phyloP scores from a whole-genome alignment of 2,329 filamentous ascomycete species.

The Colletotrichum spaethianum region DNA sequence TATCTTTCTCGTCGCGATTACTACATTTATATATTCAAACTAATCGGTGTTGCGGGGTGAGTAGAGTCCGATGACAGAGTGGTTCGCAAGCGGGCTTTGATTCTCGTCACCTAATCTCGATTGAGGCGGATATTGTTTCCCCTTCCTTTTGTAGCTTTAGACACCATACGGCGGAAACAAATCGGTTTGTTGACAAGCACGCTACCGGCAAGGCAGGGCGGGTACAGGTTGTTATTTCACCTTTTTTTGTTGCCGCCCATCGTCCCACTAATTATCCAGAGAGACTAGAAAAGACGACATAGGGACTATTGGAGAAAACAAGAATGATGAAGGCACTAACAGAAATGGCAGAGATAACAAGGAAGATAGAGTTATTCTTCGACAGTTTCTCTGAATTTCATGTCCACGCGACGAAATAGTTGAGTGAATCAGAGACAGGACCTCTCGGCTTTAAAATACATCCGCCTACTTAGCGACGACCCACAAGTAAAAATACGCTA shows the following conservation, averaged over 20 bases:
- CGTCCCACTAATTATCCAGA: no score
- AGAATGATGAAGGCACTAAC: no score
- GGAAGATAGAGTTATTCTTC: no score
- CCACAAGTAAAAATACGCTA: not conserved
- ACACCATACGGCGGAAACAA: not conserved
- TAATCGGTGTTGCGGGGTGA: not conserved
- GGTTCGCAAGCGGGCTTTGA: not conserved
- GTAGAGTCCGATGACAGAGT: not conserved
- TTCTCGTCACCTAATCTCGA: not conserved
- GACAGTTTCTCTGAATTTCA: not conserved
- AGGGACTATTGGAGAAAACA: not conserved
- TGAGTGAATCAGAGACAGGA: not conserved
- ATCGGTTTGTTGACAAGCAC: not conserved
- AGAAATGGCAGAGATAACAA: no score
- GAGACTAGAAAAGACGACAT: no score
- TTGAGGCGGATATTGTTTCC: not conserved
- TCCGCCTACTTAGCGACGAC: not conserved
- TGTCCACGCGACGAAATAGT: not conserved
- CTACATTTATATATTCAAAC: not conserved
- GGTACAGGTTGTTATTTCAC: not conserved
- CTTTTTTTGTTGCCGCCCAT: not conserved
- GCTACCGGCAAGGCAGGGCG: not conserved
- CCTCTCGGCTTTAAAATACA: constrained; percentile 15
- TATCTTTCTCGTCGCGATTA: not conserved
- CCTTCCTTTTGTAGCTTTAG: not conserved